Base-by-base conservation (phyloP, 106 monocot species). In the Triglochin maritima region DNA sequence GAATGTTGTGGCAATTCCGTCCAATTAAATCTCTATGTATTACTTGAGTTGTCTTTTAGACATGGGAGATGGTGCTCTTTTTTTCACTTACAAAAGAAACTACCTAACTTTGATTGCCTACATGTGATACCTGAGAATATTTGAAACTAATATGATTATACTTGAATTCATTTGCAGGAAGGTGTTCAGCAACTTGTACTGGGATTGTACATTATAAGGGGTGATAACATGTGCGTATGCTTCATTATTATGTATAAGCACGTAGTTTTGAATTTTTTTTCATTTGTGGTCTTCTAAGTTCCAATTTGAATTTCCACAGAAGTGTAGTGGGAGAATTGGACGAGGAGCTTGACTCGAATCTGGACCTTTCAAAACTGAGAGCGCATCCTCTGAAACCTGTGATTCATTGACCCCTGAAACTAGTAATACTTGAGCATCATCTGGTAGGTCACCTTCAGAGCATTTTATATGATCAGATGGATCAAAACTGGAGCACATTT, bases 371-470 rank as follows among this genome's bases (percentile, higher is more conserved):
- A 10, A 87, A 74, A 17, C 74, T 92, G 16, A 85, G 87, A 65
- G 92, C 87, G 9, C 92, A 87, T 70, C 92, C 92, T 3, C 85
- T 92, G 60, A 87, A 92, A 52, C 92, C 92, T 53, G 87, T 87
- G 13, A 85, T 87, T 17, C 87, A 92, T 59, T 92, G 75, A 85
- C 12, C 12, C 12, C 3, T 64, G 29, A 29, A 29, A 29, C 1
- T 29, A 29, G 29, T 29, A 0, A 29, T 29, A 29, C 29, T 29
- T 29, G 29, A 29, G 29, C 29, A 29, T 29, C 29, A 29, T 29
- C 29, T 29, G 29, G 29, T 29, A 29, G 29, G 1, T 29, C 29
- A 29, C 29, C 29, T 29, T 29, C 29, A 29, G 29, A 29, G 29
- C 29, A 29, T 29, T 29, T 29, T 29, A 29, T 29, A 1, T 29